These are phyloP conservation scores for Endotrypanum monterogeii DNA, from an alignment of 208 protist species.

Conservation along the genomic window DNA sequence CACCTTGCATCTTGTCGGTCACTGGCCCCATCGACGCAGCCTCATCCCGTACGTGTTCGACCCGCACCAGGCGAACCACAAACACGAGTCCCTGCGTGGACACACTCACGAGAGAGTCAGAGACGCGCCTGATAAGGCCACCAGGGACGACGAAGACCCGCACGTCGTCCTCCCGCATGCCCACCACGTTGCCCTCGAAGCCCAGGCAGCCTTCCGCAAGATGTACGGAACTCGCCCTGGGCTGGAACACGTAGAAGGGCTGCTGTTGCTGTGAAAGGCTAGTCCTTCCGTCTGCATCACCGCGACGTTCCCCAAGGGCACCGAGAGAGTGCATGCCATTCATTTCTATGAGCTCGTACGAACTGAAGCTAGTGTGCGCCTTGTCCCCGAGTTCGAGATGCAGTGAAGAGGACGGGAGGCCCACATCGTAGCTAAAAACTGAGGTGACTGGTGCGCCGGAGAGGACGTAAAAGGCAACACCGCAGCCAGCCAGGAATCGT, in stretches of 20 bases:
- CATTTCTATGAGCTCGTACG: conserved; percentile 40
- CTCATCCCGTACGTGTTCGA: conserved; percentile 36
- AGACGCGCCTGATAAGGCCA: conserved; percentile 26
- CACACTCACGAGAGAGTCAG: conserved; percentile 29
- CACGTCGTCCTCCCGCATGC: conserved; percentile 56
- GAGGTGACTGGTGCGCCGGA: conserved; percentile 43
- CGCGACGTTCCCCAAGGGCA: conserved; percentile 16
- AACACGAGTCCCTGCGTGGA: conserved; percentile 42
- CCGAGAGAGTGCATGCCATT: conserved; percentile 23
- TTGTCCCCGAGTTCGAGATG: conserved; percentile 36
- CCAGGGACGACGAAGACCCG: conserved; percentile 52
- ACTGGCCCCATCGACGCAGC: conserved; percentile 4
- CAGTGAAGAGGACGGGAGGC: conserved; percentile 36
- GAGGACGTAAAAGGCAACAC: conserved; percentile 63
- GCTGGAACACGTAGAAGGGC: conserved; percentile 52
- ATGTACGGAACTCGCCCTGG: conserved; percentile 37
- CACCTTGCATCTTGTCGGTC: neutral
- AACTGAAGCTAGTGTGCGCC: conserved; percentile 42
- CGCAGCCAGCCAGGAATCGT: conserved; percentile 57
- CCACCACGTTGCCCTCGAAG: conserved; percentile 66
- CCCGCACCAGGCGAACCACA: conserved; percentile 55
- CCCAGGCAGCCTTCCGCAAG: conserved; percentile 44
- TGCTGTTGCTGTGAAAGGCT: neutral
- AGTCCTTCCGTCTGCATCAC: conserved; percentile 13
- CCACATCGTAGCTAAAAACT: conserved; percentile 52